phyloP scores from a whole-genome alignment of 2,329 filamentous ascomycete species.

The Venturia oleaginea region DNA sequence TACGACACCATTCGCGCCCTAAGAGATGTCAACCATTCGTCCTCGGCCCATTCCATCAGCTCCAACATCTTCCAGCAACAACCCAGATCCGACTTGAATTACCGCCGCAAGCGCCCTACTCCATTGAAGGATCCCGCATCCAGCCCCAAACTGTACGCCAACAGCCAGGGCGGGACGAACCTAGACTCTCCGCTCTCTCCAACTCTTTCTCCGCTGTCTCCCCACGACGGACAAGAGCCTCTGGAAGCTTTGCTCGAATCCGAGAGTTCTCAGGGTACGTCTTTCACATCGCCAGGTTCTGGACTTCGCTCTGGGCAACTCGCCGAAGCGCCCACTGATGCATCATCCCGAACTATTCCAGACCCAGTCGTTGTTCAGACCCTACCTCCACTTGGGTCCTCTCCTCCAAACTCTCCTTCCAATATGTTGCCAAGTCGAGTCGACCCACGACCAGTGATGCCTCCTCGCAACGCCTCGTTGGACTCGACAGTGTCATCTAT shows the following conservation, averaged over 20 bases:
- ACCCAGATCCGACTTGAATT: conserved; percentile 18
- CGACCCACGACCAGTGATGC: conserved; percentile 28
- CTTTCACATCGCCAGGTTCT: not conserved
- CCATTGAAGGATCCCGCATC: conserved; percentile 20
- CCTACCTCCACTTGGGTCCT: conserved; percentile 23
- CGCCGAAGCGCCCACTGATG: conserved; percentile 18
- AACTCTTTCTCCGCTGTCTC: conserved; percentile 16
- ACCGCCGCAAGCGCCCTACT: conserved; percentile 22
- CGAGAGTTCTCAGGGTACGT: conserved; percentile 10
- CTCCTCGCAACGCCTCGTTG: conserved; percentile 70
- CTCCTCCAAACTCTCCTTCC: conserved; percentile 16
- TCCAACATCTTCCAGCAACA: conserved; percentile 17
- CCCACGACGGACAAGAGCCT: conserved; percentile 25
- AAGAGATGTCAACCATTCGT: conserved; percentile 19
- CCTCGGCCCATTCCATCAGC: conserved; percentile 18
- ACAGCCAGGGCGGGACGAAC: not conserved
- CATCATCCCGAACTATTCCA: conserved; percentile 25
- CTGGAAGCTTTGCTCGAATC: conserved; percentile 29
- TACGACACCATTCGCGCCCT: conserved; percentile 24
- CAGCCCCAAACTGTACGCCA: conserved; percentile 9
- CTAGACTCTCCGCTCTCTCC: conserved; percentile 12
- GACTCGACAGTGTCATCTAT: conserved; percentile 77
- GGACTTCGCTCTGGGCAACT: not conserved
- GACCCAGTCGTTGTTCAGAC: conserved; percentile 27
- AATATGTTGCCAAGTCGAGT: conserved; percentile 20